These are phyloP conservation scores for Mortierella sp. DNA, from an alignment of 371 early-diverging fungal species.

Conservation along the genomic window DNA sequence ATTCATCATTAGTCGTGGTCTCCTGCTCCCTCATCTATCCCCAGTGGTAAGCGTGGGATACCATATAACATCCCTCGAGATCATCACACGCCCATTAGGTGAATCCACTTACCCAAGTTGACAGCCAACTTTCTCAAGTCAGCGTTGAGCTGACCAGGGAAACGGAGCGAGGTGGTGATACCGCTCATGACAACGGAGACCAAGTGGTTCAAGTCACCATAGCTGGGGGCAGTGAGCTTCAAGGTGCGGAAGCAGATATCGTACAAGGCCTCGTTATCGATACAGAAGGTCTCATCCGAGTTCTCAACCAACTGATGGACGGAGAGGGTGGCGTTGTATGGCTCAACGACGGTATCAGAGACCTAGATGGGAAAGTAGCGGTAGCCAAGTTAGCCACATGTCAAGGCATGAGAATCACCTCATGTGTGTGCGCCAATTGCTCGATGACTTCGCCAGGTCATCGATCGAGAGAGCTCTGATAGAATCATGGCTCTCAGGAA, in stretches of 20 bases:
- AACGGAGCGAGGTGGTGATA: slow-evolving; percentile 97
- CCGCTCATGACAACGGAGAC: slow-evolving; percentile 96
- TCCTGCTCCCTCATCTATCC: too few species aligned
- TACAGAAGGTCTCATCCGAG: slow-evolving; percentile 95
- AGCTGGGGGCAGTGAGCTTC: slow-evolving; percentile 88
- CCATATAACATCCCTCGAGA: not conserved
- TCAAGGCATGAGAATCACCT: not conserved
- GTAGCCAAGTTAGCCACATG: slow-evolving; percentile 2
- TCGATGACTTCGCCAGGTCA: too few species aligned
- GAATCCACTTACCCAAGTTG: slow-evolving; percentile 82
- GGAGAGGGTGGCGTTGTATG: slow-evolving; percentile 98
- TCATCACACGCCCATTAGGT: not conserved
- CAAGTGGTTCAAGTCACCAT: slow-evolving; percentile 92
- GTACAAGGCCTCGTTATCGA: slow-evolving; percentile 96
- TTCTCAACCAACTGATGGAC: slow-evolving; percentile 98
- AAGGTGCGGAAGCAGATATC: slow-evolving; percentile 96
- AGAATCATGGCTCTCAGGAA: not conserved
- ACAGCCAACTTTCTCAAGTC: slow-evolving; percentile 99
- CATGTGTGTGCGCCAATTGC: too few species aligned
- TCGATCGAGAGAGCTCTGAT: not conserved
- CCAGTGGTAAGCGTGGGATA: too few species aligned
- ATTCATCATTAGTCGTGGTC: not conserved
- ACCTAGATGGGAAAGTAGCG: slow-evolving; percentile 29
- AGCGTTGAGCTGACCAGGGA: slow-evolving; percentile 99
- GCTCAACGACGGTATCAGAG: slow-evolving; percentile 78